Base-by-base conservation (phyloP, 371 early-diverging fungal species). In the Mortierella sp. region DNA sequence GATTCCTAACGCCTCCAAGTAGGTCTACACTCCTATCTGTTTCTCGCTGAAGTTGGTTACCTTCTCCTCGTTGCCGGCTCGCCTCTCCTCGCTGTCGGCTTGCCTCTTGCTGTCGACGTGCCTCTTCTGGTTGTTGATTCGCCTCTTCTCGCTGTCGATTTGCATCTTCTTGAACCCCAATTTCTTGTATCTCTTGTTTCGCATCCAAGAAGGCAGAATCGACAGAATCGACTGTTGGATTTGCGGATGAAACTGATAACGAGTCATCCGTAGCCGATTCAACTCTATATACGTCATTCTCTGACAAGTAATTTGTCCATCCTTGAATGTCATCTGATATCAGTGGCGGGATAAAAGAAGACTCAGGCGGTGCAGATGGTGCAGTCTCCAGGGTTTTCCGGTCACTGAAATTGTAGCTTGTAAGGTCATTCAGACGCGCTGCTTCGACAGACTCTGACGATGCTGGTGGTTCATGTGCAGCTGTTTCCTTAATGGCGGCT, bases 311-410 rank as follows among this genome's bases (percentile, higher is more conserved):
- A 19, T 43, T 57, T n/a, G 63, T 33, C 62, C 67, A 66, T 15
- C 62, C 58, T 45, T 32, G 63, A 36, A 72, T 48, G 22, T 67
- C 72, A n/a, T 38, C 21, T n/a, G 67, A 66, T 11, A 61, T 21
- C 16, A 66, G 38, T 38, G 71, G 64, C 4, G 71, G 71, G 7
- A 48, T 48, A 43, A 69, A 65, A 24, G 68, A 21, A 48, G 21
- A 52, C 3, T 67, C 73, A 8, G 74, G 62, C 19, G 77, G 78
- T 11, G 78, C 74, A 1, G 83, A 64, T 1, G 77, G 77, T 28
- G 67, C 65, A 5, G 83, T 67, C 15, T 69, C 77, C 5, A 55
- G 13, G 2, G 69, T 40, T 55, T 74, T 83, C 41, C 75, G 67
- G 33, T 75, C 72, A 5, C 58, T 58, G 62, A 65, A 65, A 59